Base-by-base conservation (phyloP, 306 rosid species). In the Fragaria nilgerrensis region DNA sequence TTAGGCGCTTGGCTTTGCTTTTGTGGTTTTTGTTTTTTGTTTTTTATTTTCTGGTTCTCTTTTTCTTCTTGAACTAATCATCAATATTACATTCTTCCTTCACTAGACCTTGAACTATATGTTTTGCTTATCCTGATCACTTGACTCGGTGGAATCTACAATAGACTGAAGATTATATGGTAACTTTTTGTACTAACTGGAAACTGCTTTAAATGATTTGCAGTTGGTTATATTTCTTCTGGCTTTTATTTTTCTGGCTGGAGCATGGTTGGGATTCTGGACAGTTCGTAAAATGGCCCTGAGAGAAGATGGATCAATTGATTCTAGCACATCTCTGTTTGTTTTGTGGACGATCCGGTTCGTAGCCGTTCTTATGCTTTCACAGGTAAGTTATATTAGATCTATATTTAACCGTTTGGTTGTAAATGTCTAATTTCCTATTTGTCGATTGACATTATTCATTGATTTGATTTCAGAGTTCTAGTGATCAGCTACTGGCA, bases 231-330 rank as follows among this genome's bases (percentile, higher is more conserved):
- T 90, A 85, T 88, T 95, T 89, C 86, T 90, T 75, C 84, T 92
- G 81, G 87, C 94, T 77, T 92, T 95, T 85, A 69, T 95, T 73
- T 84, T 87, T 75, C 81, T 95, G 79, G 77, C 74, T 41, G 99
- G 97, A 80, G 97, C 99, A 58, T 92, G 99, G 97, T 78, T 92
- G 87, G 99, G 99, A 70, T 95, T 95, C 78, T 95, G 92, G 97
- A 90, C 87, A 69, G 91, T 92, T 36, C 96, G 74, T 68, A 91
- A 91, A 85, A 86, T 95, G 79, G 88, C 93, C 81, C 81, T 92
- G 52, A 85, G 88, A 52, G 97, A 95, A 85, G 94, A 91, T 49
- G 99, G 99, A 82, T 86, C 96, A 32, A 87, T 95, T 77, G 93
- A 95, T 78, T 67, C 62, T 58, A 90, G 85, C 84, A 92, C 92